These are phyloP conservation scores for Irpex sp. DNA, from an alignment of 1,284 basidiomycete genomes.

Conservation along the genomic window DNA sequence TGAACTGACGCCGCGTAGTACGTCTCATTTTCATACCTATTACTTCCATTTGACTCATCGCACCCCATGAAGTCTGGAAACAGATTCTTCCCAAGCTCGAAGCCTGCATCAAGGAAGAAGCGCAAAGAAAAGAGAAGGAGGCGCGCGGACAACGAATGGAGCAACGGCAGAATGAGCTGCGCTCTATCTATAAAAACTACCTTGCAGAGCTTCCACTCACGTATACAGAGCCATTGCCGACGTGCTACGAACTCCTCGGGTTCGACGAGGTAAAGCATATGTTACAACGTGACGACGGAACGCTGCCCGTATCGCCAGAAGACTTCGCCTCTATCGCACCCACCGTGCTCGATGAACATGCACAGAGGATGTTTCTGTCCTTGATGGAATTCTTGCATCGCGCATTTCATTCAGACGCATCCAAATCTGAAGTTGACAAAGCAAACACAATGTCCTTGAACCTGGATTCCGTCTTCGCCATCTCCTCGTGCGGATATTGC, in stretches of 20 bases:
- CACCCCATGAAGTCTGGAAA: slow-evolving; percentile 1
- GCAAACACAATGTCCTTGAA: too few species aligned
- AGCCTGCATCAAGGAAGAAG: neutral
- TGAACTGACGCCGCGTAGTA: slow-evolving; percentile 3
- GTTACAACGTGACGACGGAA: neutral
- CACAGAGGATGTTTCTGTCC: neutral
- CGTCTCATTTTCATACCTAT: neutral
- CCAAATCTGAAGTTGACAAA: neutral
- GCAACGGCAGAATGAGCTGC: neutral
- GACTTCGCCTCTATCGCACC: slow-evolving; percentile 1
- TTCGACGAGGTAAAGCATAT: neutral
- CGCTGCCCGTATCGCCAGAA: neutral
- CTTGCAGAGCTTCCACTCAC: neutral
- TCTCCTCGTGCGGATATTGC: neutral
- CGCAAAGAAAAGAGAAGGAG: neutral
- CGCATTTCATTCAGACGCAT: neutral
- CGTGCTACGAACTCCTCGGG: neutral
- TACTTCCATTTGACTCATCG: neutral
- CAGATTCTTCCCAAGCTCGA: slow-evolving; percentile 6
- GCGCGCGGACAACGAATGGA: neutral
- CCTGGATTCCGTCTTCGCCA: neutral
- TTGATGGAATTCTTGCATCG: neutral
- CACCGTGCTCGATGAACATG: neutral
- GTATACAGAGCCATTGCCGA: neutral
- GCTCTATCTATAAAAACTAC: neutral